These are phyloP conservation scores for Skeletonema grethae DNA, from an alignment of 108 stramenopile species.

Conservation along the genomic window DNA sequence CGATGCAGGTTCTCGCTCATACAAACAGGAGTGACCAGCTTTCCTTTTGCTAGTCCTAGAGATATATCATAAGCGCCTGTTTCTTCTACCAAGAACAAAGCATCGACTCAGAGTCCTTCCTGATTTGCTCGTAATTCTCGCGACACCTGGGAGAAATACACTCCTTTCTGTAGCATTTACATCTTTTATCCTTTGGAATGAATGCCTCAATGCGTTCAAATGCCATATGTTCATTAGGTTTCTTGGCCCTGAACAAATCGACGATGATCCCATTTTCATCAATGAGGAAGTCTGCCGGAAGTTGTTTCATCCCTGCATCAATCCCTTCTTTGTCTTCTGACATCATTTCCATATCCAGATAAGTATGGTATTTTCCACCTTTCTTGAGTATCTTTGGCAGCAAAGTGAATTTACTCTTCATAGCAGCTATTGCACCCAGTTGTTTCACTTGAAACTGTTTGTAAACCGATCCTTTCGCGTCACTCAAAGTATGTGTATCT, in stretches of 20 bases:
- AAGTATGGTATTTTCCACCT: background rate
- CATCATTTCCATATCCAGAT: background rate
- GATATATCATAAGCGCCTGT: too few species aligned
- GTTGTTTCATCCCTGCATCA: background rate
- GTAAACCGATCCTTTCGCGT: conserved; percentile 6
- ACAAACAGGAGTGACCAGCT: too few species aligned
- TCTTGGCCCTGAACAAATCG: conserved; percentile 12
- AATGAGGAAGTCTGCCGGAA: conserved; percentile 14
- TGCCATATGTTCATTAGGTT: background rate
- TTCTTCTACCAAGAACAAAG: background rate
- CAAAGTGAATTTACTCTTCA: background rate
- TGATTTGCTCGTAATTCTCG: background rate
- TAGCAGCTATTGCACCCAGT: too few species aligned
- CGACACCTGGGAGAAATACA: conserved; percentile 6
- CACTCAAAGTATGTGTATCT: conserved; percentile 6
- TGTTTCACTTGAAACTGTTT: conserved; percentile 4
- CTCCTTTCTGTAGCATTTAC: conserved; percentile 12
- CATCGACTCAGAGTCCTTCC: background rate
- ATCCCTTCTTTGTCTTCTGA: background rate
- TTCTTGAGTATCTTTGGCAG: background rate
- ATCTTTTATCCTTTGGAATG: conserved; percentile 13
- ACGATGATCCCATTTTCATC: conserved; percentile 20
- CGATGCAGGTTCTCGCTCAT: too few species aligned
- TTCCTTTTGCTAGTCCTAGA: too few species aligned
- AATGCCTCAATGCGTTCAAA: conserved; percentile 15